Percentiles rank a stretch among this genome's conserved stretches.
phyloP scores from a whole-genome alignment of 2,329 filamentous ascomycete species.

The Trichophaea hybrida region DNA sequence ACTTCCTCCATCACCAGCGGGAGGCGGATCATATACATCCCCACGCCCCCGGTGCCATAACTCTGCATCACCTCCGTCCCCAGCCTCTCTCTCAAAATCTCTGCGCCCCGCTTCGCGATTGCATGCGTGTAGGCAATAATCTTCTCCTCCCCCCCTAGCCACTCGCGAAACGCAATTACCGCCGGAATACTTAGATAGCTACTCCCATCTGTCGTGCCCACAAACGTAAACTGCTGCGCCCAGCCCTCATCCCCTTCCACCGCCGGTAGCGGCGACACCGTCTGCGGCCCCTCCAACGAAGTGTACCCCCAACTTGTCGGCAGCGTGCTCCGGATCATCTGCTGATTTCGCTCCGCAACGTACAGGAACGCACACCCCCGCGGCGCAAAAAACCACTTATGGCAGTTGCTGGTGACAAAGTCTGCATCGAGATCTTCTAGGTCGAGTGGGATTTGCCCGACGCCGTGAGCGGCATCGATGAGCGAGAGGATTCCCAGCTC shows the following conservation, averaged over 20 bases:
- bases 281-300: conserved; percentile 31
- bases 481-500: conserved; percentile 55
- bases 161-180: conserved; percentile 55
- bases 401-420: conserved; percentile 75
- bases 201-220: conserved; percentile 59
- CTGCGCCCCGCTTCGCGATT: conserved; percentile 50
- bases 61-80: conserved; percentile 51
- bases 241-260: conserved; percentile 29
- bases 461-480: conserved; percentile 71
- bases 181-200: conserved; percentile 59
- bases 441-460: conserved; percentile 65
- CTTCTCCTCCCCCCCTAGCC: conserved; percentile 57
- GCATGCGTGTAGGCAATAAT: conserved; percentile 50
- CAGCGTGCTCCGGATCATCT: conserved; percentile 55
- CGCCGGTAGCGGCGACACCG: conserved; percentile 23
- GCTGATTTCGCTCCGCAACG: conserved; percentile 62
- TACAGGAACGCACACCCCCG: conserved; percentile 70
- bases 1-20: conserved; percentile 40
- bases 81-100: conserved; percentile 45
- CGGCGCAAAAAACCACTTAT: conserved; percentile 76
- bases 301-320: conserved; percentile 70
- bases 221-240: conserved; percentile 56
- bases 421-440: conserved; percentile 55
- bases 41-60: conserved; percentile 41
- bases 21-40: conserved; percentile 58